phyloP scores from a whole-genome alignment of 352 stramenopile species.

The Aphanomyces invadans region DNA sequence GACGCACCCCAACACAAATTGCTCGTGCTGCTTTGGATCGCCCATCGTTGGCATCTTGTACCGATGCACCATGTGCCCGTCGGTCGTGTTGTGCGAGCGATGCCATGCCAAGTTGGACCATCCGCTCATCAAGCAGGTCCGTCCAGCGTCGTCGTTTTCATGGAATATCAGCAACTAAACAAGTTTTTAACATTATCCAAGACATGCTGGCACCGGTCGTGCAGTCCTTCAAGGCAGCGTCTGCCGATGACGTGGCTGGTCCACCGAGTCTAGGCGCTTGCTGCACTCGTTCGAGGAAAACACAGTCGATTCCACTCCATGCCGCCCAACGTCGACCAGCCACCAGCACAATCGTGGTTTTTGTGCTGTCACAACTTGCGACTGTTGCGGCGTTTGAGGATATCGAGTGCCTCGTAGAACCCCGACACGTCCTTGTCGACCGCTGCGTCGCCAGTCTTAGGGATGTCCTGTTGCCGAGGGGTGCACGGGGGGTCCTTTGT shows the following conservation, averaged over 20 bases:
- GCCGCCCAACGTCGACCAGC: neutral
- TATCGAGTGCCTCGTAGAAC: conserved; percentile 70
- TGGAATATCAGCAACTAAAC: neutral
- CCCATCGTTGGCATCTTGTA: conserved; percentile 22
- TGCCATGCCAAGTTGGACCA: conserved; percentile 18
- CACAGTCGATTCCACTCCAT: neutral
- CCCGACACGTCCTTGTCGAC: conserved; percentile 67
- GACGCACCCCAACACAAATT: neutral
- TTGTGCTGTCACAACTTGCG: conserved; percentile 17
- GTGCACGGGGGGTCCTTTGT: conserved; percentile 11
- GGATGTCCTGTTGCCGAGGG: neutral
- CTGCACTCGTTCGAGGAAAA: neutral
- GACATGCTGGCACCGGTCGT: conserved; percentile 7
- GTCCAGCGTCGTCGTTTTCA: neutral
- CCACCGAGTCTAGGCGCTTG: too few relatives aligned
- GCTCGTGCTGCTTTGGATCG: neutral
- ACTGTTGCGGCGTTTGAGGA: conserved; percentile 53
- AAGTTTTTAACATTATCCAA: neutral
- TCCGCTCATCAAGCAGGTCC: conserved; percentile 17
- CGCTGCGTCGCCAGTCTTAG: conserved; percentile 11
- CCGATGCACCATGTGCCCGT: conserved; percentile 17
- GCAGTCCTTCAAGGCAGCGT: too few relatives aligned
- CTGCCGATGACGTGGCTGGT: too few relatives aligned
- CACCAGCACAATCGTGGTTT: too few relatives aligned
- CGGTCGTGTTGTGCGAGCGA: conserved; percentile 5